Percentiles rank a stretch among this genome's conserved stretches.
These are phyloP conservation scores for Aspergillus quadrilineatus DNA, from an alignment of 2,329 filamentous ascomycete genomes.

Conservation along the genomic window DNA sequence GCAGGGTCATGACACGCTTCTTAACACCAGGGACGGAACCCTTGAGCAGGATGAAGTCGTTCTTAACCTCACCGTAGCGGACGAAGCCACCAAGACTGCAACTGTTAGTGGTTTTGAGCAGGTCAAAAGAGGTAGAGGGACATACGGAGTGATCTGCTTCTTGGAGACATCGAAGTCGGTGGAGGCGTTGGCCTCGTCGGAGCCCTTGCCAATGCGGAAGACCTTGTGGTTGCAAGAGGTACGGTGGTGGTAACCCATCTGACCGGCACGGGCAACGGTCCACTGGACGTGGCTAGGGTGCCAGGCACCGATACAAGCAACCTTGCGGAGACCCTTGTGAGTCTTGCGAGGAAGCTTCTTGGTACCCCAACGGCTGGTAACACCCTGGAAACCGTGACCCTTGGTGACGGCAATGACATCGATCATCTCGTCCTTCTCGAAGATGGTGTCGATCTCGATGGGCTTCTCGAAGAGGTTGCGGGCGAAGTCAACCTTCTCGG, in stretches of 20 bases:
- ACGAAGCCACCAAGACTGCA: conserved; percentile 95
- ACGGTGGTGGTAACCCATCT: conserved; percentile 99
- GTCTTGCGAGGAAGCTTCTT: conserved; percentile 99
- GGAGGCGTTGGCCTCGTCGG: conserved; percentile 85
- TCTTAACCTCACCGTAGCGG: conserved; percentile 98
- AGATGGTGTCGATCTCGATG: conserved; percentile 86
- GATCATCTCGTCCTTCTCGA: conserved; percentile 99
- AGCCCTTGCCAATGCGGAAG: conserved; percentile 95
- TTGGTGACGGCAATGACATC: conserved; percentile 99
- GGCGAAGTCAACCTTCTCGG: conserved; percentile 96
- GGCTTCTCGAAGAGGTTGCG: conserved; percentile 99
- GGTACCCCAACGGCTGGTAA: conserved; percentile 97
- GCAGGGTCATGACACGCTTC: conserved; percentile 98
- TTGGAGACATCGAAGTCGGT: conserved; percentile 97
- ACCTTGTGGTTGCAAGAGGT: conserved; percentile 99
- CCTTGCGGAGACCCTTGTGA: conserved; percentile 99
- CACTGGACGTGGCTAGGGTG: conserved; percentile 99
- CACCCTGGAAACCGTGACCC: conserved; percentile 98
- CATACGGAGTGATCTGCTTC: conserved; percentile 99
- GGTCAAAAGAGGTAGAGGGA: conserved; percentile 34
- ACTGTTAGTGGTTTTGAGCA: conserved; percentile 34
- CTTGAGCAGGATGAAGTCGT: conserved; percentile 98
- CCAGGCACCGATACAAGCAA: conserved; percentile 99
- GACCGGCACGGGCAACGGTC: conserved; percentile 99
- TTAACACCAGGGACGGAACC: conserved; percentile 95